These are phyloP conservation scores for Narthecium ossifragum DNA, from an alignment of 106 monocot genomes.

Conservation along the genomic window DNA sequence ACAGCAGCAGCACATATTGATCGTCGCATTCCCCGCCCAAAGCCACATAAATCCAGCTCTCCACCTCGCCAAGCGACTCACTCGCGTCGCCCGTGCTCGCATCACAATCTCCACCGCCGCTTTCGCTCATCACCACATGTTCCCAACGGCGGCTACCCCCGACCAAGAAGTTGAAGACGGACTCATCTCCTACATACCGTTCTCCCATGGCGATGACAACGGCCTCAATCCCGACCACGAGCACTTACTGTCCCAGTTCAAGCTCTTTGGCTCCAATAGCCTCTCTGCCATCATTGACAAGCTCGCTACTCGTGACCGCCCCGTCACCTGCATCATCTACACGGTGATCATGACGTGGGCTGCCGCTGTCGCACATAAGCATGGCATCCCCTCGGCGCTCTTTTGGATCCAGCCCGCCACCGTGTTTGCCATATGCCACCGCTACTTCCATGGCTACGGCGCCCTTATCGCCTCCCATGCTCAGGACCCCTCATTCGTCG, in stretches of 20 bases:
- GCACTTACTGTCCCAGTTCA: slow-evolving; percentile 4
- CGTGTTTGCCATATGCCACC: slow-evolving; percentile 28
- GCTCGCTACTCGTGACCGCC: slow-evolving; percentile 3
- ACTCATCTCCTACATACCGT: slow-evolving; percentile 30
- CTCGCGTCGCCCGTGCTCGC: slow-evolving; percentile 6
- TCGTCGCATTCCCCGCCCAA: slow-evolving; percentile 12
- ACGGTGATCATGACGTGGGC: slow-evolving; percentile 19
- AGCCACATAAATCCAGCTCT: slow-evolving; percentile 30
- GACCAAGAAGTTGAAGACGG: neutral
- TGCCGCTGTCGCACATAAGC: slow-evolving; percentile 11
- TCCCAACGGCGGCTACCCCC: neutral
- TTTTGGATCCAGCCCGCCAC: slow-evolving; percentile 37
- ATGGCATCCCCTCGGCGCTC: slow-evolving; percentile 12
- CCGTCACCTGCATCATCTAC: slow-evolving; percentile 26
- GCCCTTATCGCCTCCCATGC: neutral
- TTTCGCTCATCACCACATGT: slow-evolving; percentile 19
- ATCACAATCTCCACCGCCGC: slow-evolving; percentile 32
- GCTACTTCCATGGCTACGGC: slow-evolving; percentile 30
- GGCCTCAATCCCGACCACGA: neutral
- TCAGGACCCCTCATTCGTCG: slow-evolving; percentile 6
- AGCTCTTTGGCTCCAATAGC: neutral
- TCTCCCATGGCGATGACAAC: slow-evolving; percentile 34
- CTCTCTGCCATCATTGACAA: neutral
- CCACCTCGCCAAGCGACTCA: slow-evolving; percentile 20
- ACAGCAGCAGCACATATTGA: slow-evolving; percentile 18